Evolutionary conservation across 2,329 filamentous ascomycete species (phyloP).

Genomic region (Colletotrichum sp.): DNA sequence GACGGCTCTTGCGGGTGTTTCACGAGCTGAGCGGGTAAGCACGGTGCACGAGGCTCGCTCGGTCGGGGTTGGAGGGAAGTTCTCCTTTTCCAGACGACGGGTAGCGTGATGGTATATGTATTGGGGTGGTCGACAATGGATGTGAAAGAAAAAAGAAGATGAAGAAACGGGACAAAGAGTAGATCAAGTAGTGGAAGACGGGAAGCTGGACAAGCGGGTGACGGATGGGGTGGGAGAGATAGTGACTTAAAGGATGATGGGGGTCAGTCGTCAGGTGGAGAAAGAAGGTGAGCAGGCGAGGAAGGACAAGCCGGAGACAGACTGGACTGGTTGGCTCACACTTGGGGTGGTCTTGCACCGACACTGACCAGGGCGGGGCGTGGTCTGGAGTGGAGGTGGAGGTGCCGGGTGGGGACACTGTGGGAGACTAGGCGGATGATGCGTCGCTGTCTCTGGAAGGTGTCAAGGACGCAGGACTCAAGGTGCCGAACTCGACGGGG

Average conservation of each 20-base stretch:
- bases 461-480: not conserved
- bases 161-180: not conserved
- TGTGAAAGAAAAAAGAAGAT: not conserved
- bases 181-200: not conserved
- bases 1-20: slow-evolving; percentile 20
- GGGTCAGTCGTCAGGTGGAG: slow-evolving; percentile 17
- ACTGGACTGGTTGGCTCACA: not conserved
- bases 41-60: slow-evolving; percentile 18
- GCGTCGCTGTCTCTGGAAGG: slow-evolving; percentile 16
- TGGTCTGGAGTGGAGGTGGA: slow-evolving; percentile 2
- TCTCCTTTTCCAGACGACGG: not conserved
- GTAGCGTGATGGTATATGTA: slow-evolving; percentile 41
- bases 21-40: slow-evolving; percentile 16
- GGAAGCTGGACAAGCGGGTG: not conserved
- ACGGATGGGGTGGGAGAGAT: slow-evolving; percentile 10
- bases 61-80: not conserved
- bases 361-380: not conserved
- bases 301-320: slow-evolving; percentile 10
- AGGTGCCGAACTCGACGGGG: not conserved
- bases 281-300: slow-evolving; percentile 17
- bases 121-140: slow-evolving; percentile 36
- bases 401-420: not conserved
- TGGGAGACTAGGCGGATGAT: slow-evolving; percentile 17
- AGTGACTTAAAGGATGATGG: slow-evolving; percentile 15
- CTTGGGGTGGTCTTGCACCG: not conserved